Conservation (phyloP, 2,329 filamentous ascomycete species). For the Chaetomium strumarium region DNA sequence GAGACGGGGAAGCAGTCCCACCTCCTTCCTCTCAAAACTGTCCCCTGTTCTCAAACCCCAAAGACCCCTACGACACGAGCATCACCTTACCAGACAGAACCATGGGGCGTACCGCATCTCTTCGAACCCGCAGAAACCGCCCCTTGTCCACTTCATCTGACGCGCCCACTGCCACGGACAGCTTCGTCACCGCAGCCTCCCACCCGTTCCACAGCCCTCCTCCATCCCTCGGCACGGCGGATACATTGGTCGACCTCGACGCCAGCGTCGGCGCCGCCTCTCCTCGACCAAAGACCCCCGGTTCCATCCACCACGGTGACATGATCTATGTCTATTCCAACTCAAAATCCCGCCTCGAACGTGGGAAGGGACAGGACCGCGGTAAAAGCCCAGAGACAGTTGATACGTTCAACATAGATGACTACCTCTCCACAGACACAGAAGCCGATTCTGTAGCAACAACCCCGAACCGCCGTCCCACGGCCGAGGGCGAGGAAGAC, state of each 20-base stretch:
- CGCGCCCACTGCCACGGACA: constrained; percentile 35
- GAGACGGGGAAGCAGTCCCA: not conserved
- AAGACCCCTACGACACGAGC: not conserved
- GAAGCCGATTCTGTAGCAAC: constrained; percentile 33
- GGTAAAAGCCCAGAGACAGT: not conserved
- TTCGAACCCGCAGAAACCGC: constrained; percentile 32
- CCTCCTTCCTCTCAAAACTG: not conserved
- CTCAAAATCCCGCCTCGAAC: not conserved
- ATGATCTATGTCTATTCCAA: not conserved
- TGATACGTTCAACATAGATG: constrained; percentile 33
- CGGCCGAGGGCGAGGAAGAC: constrained; percentile 32
- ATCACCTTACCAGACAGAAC: constrained; percentile 25
- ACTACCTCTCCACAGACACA: constrained; percentile 32
- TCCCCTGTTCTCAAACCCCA: not conserved
- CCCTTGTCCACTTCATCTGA: constrained; percentile 39
- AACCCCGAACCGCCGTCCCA: constrained; percentile 15
- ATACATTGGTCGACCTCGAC: constrained; percentile 39
- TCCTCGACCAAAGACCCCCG: constrained; percentile 10
- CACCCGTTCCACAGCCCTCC: constrained; percentile 35
- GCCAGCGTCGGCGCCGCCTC: constrained; percentile 14
- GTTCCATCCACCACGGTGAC: constrained; percentile 1
- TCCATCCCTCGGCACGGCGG: constrained; percentile 38
- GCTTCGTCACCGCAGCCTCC: constrained; percentile 35
- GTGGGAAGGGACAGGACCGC: not conserved
- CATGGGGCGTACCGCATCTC: constrained; percentile 33